Percentiles rank a stretch among this genome's conserved stretches.
Conservation (phyloP, 1,284 basidiomycete genomes). For the Tilletia setariae region DNA sequence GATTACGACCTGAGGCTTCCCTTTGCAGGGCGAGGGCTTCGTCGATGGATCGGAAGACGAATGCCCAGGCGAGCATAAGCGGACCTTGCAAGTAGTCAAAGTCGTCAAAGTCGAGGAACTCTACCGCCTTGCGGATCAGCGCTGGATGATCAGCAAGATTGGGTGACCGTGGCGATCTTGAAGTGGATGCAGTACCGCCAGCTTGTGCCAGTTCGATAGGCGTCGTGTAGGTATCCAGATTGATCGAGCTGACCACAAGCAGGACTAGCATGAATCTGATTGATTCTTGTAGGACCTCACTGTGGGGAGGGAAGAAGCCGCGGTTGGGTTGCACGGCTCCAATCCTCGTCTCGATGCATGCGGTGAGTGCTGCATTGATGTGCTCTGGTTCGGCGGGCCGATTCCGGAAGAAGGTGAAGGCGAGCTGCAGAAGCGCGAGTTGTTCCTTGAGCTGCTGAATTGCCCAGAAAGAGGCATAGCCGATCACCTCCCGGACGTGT, state of each 20-base stretch:
- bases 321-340: not conserved
- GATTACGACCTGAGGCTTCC: not conserved
- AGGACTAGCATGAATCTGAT: constrained; percentile 7
- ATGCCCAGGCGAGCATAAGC: constrained; percentile 8
- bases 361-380: not conserved
- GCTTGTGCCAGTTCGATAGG: not conserved
- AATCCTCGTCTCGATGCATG: not conserved
- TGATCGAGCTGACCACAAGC: not conserved
- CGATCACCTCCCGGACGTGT: constrained; percentile 5
- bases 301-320: not conserved
- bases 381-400: constrained; percentile 58
- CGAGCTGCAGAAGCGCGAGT: constrained; percentile 71
- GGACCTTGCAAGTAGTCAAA: constrained; percentile 44
- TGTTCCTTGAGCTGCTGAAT: constrained; percentile 61
- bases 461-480: constrained; percentile 3
- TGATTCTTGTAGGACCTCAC: not conserved
- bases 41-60: constrained; percentile 2
- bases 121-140: constrained; percentile 70
- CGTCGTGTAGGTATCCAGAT: not conserved
- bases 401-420: constrained; percentile 82
- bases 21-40: not conserved
- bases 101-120: constrained; percentile 75
- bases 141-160: constrained; percentile 68
- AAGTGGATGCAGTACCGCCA: constrained; percentile 66
- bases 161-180: constrained; percentile 65